phyloP scores from a whole-genome alignment of 345 rosid species.

The Populus deltoides region DNA sequence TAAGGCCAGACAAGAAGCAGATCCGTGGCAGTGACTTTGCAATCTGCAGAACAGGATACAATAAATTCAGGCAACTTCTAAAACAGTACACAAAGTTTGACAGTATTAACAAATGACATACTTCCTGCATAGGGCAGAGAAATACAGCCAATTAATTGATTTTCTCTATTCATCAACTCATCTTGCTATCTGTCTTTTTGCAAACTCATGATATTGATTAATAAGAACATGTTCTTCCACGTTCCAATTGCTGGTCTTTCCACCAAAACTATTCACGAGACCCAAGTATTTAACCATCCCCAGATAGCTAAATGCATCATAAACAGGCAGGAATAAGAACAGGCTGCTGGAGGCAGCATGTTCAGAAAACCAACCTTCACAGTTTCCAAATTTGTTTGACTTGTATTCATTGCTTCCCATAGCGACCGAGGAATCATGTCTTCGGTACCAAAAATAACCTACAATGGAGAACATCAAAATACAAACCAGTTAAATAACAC shows the following conservation, averaged over 20 bases:
- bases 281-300: background rate
- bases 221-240: background rate
- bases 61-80: background rate
- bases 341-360: background rate
- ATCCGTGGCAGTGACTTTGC: conserved; percentile 68
- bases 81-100: too few relatives aligned
- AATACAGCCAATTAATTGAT: background rate
- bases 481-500: background rate
- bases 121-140: background rate
- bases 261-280: background rate
- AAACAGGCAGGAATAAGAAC: background rate
- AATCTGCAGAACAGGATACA: conserved; percentile 35
- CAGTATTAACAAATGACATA: background rate
- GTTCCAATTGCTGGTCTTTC: background rate
- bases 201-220: too few relatives aligned
- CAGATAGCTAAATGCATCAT: background rate
- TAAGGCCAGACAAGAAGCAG: conserved; percentile 82
- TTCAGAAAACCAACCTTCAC: conserved; percentile 45
- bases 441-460: conserved; percentile 71
- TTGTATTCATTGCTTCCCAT: conserved; percentile 74
- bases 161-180: too few relatives aligned
- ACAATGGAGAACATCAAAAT: conserved; percentile 1
- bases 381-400: conserved; percentile 54
- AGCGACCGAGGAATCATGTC: conserved; percentile 65
- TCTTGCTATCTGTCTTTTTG: too few relatives aligned